Conservation (phyloP, 2,329 filamentous ascomycete genomes). For the Colletotrichum paranaense region DNA sequence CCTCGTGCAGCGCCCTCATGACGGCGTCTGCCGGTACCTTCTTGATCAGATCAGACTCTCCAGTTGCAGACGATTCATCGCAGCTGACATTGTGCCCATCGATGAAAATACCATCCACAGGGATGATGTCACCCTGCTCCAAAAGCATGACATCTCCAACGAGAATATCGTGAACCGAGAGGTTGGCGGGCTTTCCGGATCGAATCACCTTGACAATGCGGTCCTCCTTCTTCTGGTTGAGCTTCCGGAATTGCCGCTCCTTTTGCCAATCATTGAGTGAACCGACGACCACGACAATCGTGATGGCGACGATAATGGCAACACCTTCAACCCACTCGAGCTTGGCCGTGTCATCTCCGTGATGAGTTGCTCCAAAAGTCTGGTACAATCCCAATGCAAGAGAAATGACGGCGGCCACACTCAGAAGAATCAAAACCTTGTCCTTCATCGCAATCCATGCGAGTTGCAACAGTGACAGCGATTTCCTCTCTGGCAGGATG, state of each 20-base stretch:
- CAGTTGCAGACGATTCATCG: conserved; percentile 79
- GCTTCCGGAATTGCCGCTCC: conserved; percentile 82
- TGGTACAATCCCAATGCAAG: conserved; percentile 81
- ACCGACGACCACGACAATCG: conserved; percentile 80
- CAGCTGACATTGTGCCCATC: conserved; percentile 66
- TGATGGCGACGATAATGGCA: conserved; percentile 81
- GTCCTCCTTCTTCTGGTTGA: conserved; percentile 85
- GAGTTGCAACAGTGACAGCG: conserved; percentile 75
- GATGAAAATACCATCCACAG: conserved; percentile 77
- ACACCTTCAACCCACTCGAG: conserved; percentile 87
- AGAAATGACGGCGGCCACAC: conserved; percentile 77
- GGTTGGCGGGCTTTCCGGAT: conserved; percentile 76
- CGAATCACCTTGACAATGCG: conserved; percentile 79
- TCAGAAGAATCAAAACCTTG: conserved; percentile 79
- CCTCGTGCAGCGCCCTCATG: conserved; percentile 63
- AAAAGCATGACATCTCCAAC: conserved; percentile 80
- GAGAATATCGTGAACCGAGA: conserved; percentile 77
- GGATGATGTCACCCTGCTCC: conserved; percentile 80
- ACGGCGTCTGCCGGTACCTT: conserved; percentile 72
- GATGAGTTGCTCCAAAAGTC: conserved; percentile 67
- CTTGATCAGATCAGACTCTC: conserved; percentile 78
- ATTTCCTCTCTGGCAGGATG: conserved; percentile 72
- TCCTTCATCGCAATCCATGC: conserved; percentile 87
- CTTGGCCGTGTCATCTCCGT: conserved; percentile 59
- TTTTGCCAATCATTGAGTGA: conserved; percentile 88